Conservation (phyloP, 768 basidiomycete species). For the Imleria badia region DNA sequence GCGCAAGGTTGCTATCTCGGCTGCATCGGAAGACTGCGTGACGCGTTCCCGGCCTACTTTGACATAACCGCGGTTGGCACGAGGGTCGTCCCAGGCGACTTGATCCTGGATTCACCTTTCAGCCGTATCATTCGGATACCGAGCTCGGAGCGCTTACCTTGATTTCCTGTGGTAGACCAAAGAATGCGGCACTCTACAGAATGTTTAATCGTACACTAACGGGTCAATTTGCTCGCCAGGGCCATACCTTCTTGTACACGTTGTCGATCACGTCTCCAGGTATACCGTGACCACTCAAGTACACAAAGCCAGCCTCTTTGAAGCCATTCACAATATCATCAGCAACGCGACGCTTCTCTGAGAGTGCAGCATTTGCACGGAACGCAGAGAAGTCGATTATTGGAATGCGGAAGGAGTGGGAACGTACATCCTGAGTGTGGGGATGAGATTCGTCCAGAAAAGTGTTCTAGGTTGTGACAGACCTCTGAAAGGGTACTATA, state of each 20-base stretch:
- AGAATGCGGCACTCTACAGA: constrained; percentile 73
- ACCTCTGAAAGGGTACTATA: constrained; percentile 30
- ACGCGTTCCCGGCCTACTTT: constrained; percentile 79
- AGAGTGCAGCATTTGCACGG: constrained; percentile 44
- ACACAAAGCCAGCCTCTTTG: constrained; percentile 80
- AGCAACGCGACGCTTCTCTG: constrained; percentile 63
- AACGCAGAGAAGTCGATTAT: constrained; percentile 78
- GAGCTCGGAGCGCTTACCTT: constrained; percentile 44
- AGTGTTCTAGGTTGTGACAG: not conserved
- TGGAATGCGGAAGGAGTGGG: constrained; percentile 60
- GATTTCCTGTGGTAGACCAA: constrained; percentile 55
- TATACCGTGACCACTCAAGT: constrained; percentile 74
- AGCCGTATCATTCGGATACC: not conserved
- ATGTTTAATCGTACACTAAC: not conserved
- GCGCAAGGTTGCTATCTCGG: constrained; percentile 75
- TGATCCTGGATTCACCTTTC: constrained; percentile 40
- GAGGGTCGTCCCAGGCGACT: constrained; percentile 82
- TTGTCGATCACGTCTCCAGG: constrained; percentile 51
- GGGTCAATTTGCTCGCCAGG: constrained; percentile 1
- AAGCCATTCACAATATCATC: constrained; percentile 71
- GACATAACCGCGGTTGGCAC: constrained; percentile 85
- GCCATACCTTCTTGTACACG: constrained; percentile 62
- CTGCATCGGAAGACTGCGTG: constrained; percentile 65
- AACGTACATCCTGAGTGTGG: constrained; percentile 32
- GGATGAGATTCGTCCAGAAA: constrained; percentile 5